These are phyloP conservation scores for Magnaporthiopsis incrustans DNA, from an alignment of 2,329 filamentous ascomycete species.

Conservation along the genomic window DNA sequence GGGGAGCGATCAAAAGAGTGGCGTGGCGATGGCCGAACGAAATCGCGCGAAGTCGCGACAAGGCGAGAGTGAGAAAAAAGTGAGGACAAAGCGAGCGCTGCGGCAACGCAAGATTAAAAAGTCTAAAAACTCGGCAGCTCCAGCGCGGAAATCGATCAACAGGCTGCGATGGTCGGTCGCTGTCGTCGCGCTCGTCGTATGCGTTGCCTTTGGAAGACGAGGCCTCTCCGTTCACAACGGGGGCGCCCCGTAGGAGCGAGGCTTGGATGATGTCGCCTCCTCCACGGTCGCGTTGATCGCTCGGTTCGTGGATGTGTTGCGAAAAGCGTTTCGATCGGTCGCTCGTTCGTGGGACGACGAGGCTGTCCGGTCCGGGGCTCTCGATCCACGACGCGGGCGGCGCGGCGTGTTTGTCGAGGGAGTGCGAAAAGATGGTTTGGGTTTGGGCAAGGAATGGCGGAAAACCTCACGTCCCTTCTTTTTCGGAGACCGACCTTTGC, in stretches of 20 bases:
- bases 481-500: neutral
- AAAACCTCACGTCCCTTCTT: slow-evolving; percentile 31
- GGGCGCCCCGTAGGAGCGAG: slow-evolving; percentile 8
- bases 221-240: slow-evolving; percentile 5
- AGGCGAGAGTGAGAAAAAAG: slow-evolving; percentile 1
- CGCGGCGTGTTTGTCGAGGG: slow-evolving; percentile 7
- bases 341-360: slow-evolving; percentile 1
- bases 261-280: slow-evolving; percentile 6
- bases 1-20: slow-evolving; percentile 4
- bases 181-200: neutral
- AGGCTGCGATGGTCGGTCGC: neutral
- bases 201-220: neutral
- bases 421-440: slow-evolving; percentile 4
- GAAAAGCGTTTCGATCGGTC: slow-evolving; percentile 2
- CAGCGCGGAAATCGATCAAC: neutral
- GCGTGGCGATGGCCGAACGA: slow-evolving; percentile 1
- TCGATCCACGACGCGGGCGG: slow-evolving; percentile 40
- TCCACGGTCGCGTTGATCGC: slow-evolving; percentile 8
- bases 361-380: neutral
- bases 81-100: neutral
- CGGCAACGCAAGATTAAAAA: neutral
- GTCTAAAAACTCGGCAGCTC: neutral
- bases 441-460: slow-evolving; percentile 22
- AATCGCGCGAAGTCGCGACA: slow-evolving; percentile 4
- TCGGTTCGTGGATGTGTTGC: neutral